phyloP scores from a whole-genome alignment of 345 rosid genomes.

The Litchi chinensis region DNA sequence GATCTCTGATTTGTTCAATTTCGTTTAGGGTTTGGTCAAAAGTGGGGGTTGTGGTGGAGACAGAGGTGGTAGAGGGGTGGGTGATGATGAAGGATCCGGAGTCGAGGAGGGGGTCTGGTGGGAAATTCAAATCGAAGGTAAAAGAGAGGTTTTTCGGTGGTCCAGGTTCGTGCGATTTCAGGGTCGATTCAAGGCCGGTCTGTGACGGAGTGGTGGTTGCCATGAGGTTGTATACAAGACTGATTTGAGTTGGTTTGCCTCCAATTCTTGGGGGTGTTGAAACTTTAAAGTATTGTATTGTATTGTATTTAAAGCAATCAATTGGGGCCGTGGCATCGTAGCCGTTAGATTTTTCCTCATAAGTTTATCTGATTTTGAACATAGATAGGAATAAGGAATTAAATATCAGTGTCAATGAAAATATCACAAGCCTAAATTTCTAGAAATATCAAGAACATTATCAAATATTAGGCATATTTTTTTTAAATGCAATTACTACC shows the following conservation, averaged over 20 bases:
- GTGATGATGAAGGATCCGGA: slow-evolving; percentile 46
- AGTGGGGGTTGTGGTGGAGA: not conserved
- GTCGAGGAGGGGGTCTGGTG: slow-evolving; percentile 48
- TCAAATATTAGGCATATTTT: too few species aligned
- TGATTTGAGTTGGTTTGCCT: not conserved
- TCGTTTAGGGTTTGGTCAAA: slow-evolving; percentile 24
- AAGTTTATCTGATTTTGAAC: too few species aligned
- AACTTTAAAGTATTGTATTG: not conserved
- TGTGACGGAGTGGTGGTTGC: not conserved
- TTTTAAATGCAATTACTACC: too few species aligned
- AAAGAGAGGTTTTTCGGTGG: slow-evolving; percentile 20
- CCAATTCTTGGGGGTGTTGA: not conserved
- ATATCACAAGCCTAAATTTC: too few species aligned
- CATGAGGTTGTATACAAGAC: not conserved
- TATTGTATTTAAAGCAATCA: too few species aligned
- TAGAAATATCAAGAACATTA: too few species aligned
- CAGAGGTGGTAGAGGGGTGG: not conserved
- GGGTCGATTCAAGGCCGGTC: not conserved
- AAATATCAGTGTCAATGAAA: too few species aligned
- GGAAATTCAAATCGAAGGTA: slow-evolving; percentile 19
- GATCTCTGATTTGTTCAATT: not conserved
- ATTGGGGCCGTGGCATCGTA: too few species aligned
- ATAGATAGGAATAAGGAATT: too few species aligned
- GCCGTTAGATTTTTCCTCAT: too few species aligned
- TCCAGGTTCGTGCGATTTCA: not conserved